Evolutionary conservation across 2,329 filamentous ascomycete species (phyloP).

Genomic region (Leptographium lundbergii): DNA sequence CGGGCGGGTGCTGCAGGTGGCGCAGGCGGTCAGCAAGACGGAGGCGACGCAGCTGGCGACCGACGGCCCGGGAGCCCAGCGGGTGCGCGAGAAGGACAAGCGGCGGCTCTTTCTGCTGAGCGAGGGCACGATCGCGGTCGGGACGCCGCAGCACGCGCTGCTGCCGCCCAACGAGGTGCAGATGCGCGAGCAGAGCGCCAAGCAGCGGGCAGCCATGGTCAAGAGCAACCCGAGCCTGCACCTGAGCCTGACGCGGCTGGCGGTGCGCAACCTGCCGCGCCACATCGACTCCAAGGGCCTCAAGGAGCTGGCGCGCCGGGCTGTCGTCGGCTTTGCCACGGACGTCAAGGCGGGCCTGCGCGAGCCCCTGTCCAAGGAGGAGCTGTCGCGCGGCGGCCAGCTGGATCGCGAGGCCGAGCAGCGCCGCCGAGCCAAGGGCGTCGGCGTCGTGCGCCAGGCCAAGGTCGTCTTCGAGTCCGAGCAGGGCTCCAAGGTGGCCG

Average conservation of each 20-base stretch:
- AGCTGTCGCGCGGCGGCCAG: conserved; percentile 65
- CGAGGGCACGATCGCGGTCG: conserved; percentile 72
- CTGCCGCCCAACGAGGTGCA: conserved; percentile 70
- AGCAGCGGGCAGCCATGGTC: conserved; percentile 80
- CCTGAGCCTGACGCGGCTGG: conserved; percentile 78
- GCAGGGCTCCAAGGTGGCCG: conserved; percentile 71
- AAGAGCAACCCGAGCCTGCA: conserved; percentile 84
- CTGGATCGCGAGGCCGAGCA: conserved; percentile 72
- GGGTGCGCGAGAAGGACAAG: conserved; percentile 69
- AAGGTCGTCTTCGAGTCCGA: conserved; percentile 89
- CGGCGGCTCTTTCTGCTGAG: conserved; percentile 75
- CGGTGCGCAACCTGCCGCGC: conserved; percentile 81
- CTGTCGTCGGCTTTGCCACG: conserved; percentile 85
- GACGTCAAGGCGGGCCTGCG: conserved; percentile 74
- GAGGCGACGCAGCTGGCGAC: conserved; percentile 67
- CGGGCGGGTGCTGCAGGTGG: conserved; percentile 73
- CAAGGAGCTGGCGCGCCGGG: conserved; percentile 80
- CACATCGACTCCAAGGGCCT: conserved; percentile 74
- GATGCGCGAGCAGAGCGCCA: conserved; percentile 76
- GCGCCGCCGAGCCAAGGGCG: conserved; percentile 66
- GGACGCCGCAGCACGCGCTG: conserved; percentile 62
- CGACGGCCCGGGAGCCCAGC: conserved; percentile 51
- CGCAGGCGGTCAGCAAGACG: conserved; percentile 71
- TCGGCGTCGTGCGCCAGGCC: conserved; percentile 78
- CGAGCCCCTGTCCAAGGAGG: conserved; percentile 76